A percentile compares a stretch with the other conserved stretches of the same genome.
Conservation (phyloP, 345 rosid genomes). For the Euphorbia pulcherrima region DNA sequence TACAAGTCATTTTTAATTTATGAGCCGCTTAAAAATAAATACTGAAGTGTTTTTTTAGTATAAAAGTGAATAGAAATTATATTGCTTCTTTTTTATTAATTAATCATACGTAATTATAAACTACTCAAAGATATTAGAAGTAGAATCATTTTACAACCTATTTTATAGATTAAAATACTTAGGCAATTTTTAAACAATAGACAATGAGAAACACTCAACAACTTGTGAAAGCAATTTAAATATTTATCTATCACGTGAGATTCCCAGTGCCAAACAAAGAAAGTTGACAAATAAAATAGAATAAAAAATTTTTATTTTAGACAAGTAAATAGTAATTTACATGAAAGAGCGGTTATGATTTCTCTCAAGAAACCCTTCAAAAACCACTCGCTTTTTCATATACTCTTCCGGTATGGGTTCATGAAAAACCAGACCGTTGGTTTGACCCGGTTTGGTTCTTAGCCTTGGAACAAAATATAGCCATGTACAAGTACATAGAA, state of each 20-base stretch:
- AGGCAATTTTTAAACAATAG: no score
- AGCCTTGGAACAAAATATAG: constrained; percentile 39
- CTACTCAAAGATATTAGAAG: no score
- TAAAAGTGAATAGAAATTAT: no score
- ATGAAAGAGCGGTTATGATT: constrained; percentile 27
- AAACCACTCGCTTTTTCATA: constrained; percentile 51
- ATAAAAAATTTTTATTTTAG: neutral
- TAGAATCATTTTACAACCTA: no score
- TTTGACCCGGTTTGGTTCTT: neutral
- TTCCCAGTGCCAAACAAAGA: neutral
- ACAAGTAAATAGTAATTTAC: neutral
- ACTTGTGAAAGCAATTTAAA: no score
- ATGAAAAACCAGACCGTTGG: constrained; percentile 16
- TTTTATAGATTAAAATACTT: no score
- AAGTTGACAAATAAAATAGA: neutral
- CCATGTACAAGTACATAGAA: constrained; percentile 30
- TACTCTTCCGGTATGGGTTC: constrained; percentile 45
- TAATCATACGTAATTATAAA: no score
- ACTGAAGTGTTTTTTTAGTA: no score
- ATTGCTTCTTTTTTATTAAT: no score
- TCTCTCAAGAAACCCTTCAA: constrained; percentile 72
- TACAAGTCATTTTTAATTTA: no score
- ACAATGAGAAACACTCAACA: no score
- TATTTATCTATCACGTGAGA: neutral
- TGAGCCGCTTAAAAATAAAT: no score